Percentiles rank a stretch among this genome's conserved stretches.
These are phyloP conservation scores for Peronospora belbahrii DNA, from an alignment of 352 stramenopile species.

Conservation along the genomic window DNA sequence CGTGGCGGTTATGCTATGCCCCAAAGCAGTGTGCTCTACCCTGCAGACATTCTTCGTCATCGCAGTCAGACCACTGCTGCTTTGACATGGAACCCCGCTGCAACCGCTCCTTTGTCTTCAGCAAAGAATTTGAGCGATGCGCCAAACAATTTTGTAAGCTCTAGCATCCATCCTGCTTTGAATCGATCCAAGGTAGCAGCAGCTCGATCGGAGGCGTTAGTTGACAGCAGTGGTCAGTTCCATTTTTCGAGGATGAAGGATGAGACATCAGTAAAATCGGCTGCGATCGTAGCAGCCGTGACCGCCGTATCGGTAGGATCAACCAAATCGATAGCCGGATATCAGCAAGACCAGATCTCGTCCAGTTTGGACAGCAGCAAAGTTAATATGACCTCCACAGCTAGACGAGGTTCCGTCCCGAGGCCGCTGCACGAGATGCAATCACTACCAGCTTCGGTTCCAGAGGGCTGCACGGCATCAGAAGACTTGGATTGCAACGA, in stretches of 20 bases:
- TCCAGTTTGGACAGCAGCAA: constrained; percentile 11
- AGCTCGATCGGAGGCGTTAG: neutral
- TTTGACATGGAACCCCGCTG: constrained; percentile 16
- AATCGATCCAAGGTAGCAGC: neutral
- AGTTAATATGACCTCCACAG: constrained; percentile 6
- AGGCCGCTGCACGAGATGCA: constrained; percentile 16
- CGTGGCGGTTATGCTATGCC: constrained; percentile 8
- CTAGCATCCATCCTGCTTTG: constrained; percentile 4
- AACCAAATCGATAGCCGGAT: neutral
- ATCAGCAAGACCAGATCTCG: neutral
- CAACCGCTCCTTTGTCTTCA: constrained; percentile 13
- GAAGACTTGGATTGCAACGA: constrained; percentile 23
- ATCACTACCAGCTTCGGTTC: constrained; percentile 15
- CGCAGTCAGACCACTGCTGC: constrained; percentile 19
- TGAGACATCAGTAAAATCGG: constrained; percentile 8
- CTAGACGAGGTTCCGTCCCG: constrained; percentile 13
- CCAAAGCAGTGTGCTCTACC: constrained; percentile 12
- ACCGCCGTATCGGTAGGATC: constrained; percentile 3
- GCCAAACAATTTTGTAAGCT: constrained; percentile 12
- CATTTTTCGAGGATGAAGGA: constrained; percentile 21
- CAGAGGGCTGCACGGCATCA: constrained; percentile 6
- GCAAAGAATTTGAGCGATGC: constrained; percentile 8
- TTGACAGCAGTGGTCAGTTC: constrained; percentile 9
- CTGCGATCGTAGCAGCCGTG: constrained; percentile 25
- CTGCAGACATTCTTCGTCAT: constrained; percentile 26